Conservation (phyloP, 495 filamentous ascomycete species). For the Trichoderma parareesei region DNA sequence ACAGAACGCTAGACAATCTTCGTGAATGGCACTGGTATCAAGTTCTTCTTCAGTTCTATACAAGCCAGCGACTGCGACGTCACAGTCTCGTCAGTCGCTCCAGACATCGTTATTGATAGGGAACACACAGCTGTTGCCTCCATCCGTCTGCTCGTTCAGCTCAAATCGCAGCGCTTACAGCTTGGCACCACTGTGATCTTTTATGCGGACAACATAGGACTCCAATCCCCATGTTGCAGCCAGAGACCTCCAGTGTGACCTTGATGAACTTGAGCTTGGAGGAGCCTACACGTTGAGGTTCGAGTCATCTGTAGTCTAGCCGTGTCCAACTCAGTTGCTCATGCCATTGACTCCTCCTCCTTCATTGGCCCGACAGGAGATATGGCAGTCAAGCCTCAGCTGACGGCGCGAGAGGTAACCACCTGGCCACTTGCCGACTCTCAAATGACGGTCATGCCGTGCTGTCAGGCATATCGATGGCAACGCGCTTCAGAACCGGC, state of each 20-base stretch:
- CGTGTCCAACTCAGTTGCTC: conserved; percentile 12
- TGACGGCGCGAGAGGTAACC: conserved; percentile 17
- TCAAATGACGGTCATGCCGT: conserved; percentile 18
- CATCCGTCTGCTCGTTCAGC: neutral
- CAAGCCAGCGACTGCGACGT: neutral
- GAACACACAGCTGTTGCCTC: neutral
- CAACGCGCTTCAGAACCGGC: conserved; percentile 21
- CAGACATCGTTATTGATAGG: neutral
- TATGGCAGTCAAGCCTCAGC: conserved; percentile 19
- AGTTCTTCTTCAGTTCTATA: neutral
- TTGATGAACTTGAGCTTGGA: neutral
- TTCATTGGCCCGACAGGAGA: conserved; percentile 17
- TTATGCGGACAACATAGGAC: neutral
- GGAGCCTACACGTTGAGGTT: neutral
- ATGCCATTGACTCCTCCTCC: conserved; percentile 21
- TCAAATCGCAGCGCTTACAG: neutral
- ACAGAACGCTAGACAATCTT: neutral
- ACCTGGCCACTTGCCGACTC: conserved; percentile 21
- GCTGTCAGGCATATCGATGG: conserved; percentile 23
- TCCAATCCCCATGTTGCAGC: neutral
- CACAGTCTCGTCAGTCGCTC: neutral
- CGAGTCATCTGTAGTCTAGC: neutral
- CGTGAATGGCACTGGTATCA: neutral
- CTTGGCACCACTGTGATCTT: neutral
- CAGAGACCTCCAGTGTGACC: neutral